These are phyloP conservation scores for Cornus controversa DNA, from an alignment of 148 eudicot genomes.

Conservation along the genomic window DNA sequence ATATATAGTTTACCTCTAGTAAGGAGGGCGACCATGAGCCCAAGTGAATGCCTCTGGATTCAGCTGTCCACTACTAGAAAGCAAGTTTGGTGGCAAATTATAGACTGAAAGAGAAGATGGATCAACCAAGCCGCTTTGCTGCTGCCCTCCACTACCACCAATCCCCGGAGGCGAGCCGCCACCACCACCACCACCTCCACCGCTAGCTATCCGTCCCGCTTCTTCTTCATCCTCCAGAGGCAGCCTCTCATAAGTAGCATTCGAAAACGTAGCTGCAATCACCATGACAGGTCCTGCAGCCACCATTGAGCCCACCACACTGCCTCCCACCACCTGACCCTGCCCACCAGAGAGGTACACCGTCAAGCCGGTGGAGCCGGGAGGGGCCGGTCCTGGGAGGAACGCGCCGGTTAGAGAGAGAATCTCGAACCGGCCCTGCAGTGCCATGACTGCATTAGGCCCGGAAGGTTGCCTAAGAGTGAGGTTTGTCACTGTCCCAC, in stretches of 20 bases:
- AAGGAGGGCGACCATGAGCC: constrained; percentile 33
- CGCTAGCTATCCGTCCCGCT: constrained; percentile 16
- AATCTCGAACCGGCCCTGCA: constrained; percentile 69
- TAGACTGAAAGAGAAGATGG: constrained; percentile 26
- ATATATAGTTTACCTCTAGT: constrained; percentile 10
- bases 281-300: constrained; percentile 68
- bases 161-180: constrained; percentile 26
- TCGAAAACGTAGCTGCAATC: constrained; percentile 61
- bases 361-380: constrained; percentile 53
- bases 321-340: constrained; percentile 62
- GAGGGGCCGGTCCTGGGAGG: constrained; percentile 53
- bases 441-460: constrained; percentile 35
- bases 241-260: constrained; percentile 61
- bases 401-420: constrained; percentile 57
- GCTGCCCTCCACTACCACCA: constrained; percentile 23
- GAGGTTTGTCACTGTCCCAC: constrained; percentile 51
- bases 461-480: constrained; percentile 48
- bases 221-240: constrained; percentile 56
- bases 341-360: constrained; percentile 56
- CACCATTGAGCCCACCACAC: constrained; percentile 49
- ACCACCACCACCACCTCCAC: constrained; percentile 7
- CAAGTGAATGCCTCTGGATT: constrained; percentile 39
- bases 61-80: constrained; percentile 35
- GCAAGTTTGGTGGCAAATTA: constrained; percentile 25
- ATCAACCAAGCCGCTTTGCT: constrained; percentile 23